Evolutionary conservation across 148 eudicot species (phyloP), one percentile per base, ranked within the genome.

Genomic region (Arctostaphylos glauca): DNA sequence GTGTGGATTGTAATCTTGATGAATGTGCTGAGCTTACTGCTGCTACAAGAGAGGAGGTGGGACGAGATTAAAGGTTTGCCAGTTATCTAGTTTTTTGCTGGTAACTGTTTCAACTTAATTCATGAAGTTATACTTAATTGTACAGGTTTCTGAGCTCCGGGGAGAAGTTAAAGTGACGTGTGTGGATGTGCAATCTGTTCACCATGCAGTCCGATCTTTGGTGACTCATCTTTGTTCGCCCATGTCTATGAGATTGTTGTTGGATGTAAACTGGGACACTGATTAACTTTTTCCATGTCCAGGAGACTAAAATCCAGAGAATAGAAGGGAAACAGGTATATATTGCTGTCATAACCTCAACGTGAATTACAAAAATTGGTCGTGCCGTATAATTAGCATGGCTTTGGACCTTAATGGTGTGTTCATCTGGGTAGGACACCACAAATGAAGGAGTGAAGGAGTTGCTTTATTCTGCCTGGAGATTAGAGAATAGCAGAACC

Each of bases 301-400:
- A 96, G 99, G 94, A 94, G 84, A 87, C 86, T 47, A 91, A 82
- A 84, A 78, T 93, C 70, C 80, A 52, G 84, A 88, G 87, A 81
- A 88, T 92, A 44, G 90, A 89, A 80, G 92, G 76, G 59, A 90
- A 86, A 78, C 93, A 92, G 99, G 98, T 96, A 86, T 81, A 4
- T 38, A 12, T 77, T 21, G 19, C 48, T 13, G 48, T 14, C 50
- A 58, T 13, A 64, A 54, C n/a, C 3, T 70, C 46, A 44, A 43
- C 52, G 68, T 70, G 31, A 78, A 12, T 53, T 12, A 19, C 9
- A n/a, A 68, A 75, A 68, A 41, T 70, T 50, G 50, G 67, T 62
- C 77, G 18, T 25, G 77, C 70, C 23, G 41, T 53, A 62, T 59
- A 9, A 23, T 13, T n/a, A 74, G 68, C 12, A 60, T 70, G 49